Percentiles rank a stretch among this genome's conserved stretches.
Evolutionary conservation across 2,329 filamentous ascomycete genomes (phyloP).

Genomic region (Colletotrichum cordylinicola): DNA sequence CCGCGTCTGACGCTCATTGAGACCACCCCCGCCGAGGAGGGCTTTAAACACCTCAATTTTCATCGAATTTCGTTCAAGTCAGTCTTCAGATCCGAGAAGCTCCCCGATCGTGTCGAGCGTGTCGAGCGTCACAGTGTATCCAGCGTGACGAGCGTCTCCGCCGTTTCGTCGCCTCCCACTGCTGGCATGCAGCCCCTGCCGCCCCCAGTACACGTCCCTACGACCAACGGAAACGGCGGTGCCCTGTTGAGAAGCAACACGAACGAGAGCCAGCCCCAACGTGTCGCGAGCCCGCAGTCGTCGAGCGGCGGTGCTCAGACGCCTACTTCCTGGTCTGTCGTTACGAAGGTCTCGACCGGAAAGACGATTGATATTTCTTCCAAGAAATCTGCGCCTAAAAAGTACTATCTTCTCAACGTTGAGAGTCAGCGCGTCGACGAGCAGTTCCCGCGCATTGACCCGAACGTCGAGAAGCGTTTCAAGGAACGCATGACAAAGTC

Average conservation of each 20-base stretch:
- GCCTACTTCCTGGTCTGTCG: constrained; percentile 26
- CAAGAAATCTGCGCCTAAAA: constrained; percentile 25
- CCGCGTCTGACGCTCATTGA: constrained; percentile 36
- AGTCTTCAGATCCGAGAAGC: constrained; percentile 35
- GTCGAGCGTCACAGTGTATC: background rate
- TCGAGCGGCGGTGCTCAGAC: background rate
- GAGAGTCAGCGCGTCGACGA: constrained; percentile 36
- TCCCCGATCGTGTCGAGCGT: constrained; percentile 13
- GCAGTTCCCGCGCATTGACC: constrained; percentile 28
- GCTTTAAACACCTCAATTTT: constrained; percentile 34
- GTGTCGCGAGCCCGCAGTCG: background rate
- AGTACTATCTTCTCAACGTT: constrained; percentile 34
- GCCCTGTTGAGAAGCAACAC: background rate
- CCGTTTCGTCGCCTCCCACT: background rate
- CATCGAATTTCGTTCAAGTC: constrained; percentile 29
- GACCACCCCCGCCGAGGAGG: constrained; percentile 33
- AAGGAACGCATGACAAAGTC: constrained; percentile 17
- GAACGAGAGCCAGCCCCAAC: background rate
- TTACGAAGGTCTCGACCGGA: constrained; percentile 20
- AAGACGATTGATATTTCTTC: constrained; percentile 32
- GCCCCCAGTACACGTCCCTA: background rate
- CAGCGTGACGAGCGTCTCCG: background rate
- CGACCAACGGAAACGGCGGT: background rate
- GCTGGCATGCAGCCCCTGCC: background rate
- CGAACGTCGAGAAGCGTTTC: constrained; percentile 23